phyloP scores from a whole-genome alignment of 2,329 filamentous ascomycete genomes.

The Sclerotinia minor region DNA sequence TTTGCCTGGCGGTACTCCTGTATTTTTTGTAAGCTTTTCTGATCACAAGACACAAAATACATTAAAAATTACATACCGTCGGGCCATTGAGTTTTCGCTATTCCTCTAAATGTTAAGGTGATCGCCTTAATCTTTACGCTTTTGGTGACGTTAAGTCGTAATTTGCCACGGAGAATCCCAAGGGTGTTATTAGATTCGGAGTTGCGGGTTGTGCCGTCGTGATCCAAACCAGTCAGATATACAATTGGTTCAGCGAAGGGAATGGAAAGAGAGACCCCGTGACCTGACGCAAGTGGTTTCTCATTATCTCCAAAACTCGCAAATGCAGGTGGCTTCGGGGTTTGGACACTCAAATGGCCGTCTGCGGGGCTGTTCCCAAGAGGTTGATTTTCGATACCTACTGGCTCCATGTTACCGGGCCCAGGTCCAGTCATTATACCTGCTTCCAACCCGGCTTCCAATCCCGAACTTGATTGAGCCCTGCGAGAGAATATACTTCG shows the following conservation, averaged over 20 bases:
- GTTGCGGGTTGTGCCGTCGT: slow-evolving; percentile 45
- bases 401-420: slow-evolving; percentile 25
- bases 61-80: slow-evolving; percentile 64
- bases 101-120: slow-evolving; percentile 81
- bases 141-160: slow-evolving; percentile 82
- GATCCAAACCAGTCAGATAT: slow-evolving; percentile 74
- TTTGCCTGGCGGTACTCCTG: slow-evolving; percentile 83
- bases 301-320: slow-evolving; percentile 45
- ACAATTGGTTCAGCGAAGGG: slow-evolving; percentile 76
- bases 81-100: slow-evolving; percentile 90
- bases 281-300: slow-evolving; percentile 74
- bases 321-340: slow-evolving; percentile 6
- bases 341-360: slow-evolving; percentile 16
- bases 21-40: slow-evolving; percentile 15
- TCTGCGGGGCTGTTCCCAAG: slow-evolving; percentile 13
- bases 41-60: neutral
- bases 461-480: slow-evolving; percentile 23
- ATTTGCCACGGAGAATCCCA: slow-evolving; percentile 79
- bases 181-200: slow-evolving; percentile 48
- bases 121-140: slow-evolving; percentile 91
- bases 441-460: slow-evolving; percentile 21
- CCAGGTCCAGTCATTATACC: slow-evolving; percentile 32
- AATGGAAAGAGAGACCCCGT: slow-evolving; percentile 73
- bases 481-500: slow-evolving; percentile 35
- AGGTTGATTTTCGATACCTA: neutral